phyloP scores from a whole-genome alignment of 164 flowering plant genomes.

The Amborella trichopoda region DNA sequence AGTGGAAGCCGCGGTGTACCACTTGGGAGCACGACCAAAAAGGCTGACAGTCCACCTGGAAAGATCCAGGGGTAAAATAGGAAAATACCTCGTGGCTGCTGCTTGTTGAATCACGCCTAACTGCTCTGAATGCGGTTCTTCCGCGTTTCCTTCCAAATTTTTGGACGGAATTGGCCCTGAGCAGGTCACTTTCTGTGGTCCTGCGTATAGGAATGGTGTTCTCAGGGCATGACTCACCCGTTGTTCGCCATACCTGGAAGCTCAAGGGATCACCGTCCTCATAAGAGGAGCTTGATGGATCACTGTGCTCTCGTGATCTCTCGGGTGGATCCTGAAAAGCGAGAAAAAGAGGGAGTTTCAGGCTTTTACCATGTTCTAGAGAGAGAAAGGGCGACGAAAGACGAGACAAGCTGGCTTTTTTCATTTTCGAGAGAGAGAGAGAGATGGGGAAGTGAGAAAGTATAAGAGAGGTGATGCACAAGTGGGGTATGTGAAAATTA shows the following conservation, averaged over 20 bases:
- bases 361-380: not conserved
- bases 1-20: too few species aligned
- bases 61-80: too few species aligned
- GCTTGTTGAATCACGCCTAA: constrained; percentile 62
- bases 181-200: constrained; percentile 63
- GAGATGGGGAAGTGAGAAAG: too few species aligned
- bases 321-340: constrained; percentile 68
- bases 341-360: not conserved
- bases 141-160: constrained; percentile 60
- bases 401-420: too few species aligned
- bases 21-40: too few species aligned
- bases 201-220: constrained; percentile 90
- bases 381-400: not conserved
- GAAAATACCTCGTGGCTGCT: constrained; percentile 94
- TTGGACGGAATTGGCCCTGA: constrained; percentile 47
- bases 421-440: too few species aligned
- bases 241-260: constrained; percentile 59
- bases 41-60: too few species aligned
- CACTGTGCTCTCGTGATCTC: constrained; percentile 46
- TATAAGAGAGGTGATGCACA: too few species aligned
- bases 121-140: constrained; percentile 13
- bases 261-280: constrained; percentile 19
- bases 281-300: constrained; percentile 5
- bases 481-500: too few species aligned
- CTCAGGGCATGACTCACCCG: constrained; percentile 74